A percentile compares a stretch with the other conserved stretches of the same genome.
These are phyloP conservation scores for Malassezia dermatis DNA, from an alignment of 1,284 basidiomycete species.

Conservation along the genomic window DNA sequence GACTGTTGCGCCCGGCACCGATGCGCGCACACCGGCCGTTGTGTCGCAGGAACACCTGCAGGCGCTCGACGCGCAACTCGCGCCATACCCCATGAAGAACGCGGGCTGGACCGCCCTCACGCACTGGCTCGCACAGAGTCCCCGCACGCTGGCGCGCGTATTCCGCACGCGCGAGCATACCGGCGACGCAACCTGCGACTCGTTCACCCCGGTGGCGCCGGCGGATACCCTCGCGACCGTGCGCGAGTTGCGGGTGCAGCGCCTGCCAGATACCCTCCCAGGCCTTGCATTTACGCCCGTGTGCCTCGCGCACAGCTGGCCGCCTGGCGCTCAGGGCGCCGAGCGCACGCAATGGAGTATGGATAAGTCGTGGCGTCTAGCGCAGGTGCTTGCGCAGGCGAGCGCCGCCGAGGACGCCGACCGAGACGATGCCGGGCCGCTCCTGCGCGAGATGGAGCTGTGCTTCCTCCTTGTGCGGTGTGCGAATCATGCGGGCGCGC, in stretches of 20 bases:
- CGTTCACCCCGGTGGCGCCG: constrained; percentile 10
- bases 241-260: neutral
- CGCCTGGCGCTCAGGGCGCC: constrained; percentile 22
- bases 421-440: neutral
- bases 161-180: neutral
- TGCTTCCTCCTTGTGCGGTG: constrained; percentile 23
- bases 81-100: neutral
- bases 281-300: constrained; percentile 23
- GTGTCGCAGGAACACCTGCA: constrained; percentile 11
- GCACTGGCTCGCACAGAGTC: neutral
- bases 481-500: constrained; percentile 20
- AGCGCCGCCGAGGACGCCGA: constrained; percentile 2
- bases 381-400: constrained; percentile 22
- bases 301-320: constrained; percentile 35
- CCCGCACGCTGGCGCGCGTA: neutral
- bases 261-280: neutral
- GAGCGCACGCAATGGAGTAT: constrained; percentile 34
- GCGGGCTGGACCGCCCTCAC: neutral
- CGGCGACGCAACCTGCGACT: constrained; percentile 10
- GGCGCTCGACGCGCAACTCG: constrained; percentile 5
- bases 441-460: constrained; percentile 26
- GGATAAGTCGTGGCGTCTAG: constrained; percentile 43
- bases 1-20: neutral
- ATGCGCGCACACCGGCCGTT: neutral
- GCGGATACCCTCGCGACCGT: neutral